phyloP scores from a whole-genome alignment of 2,329 filamentous ascomycete genomes.

The Xylariaceae sp. region DNA sequence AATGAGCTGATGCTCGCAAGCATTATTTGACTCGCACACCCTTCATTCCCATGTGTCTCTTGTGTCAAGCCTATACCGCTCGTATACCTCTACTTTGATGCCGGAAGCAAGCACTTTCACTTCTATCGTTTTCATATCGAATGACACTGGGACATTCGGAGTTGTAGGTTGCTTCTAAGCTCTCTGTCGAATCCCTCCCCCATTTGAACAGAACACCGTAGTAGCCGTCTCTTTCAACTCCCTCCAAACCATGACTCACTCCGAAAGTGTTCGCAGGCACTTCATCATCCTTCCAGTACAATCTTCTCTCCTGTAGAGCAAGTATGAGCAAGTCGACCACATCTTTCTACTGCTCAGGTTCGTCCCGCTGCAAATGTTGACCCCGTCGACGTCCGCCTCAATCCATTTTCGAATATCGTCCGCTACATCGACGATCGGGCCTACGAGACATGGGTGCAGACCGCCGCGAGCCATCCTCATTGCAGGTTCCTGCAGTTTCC shows the following conservation, averaged over 20 bases:
- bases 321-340: constrained; percentile 61
- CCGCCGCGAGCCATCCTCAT: constrained; percentile 10
- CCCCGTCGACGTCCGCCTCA: constrained; percentile 56
- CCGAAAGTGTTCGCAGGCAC: constrained; percentile 40
- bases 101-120: neutral
- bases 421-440: constrained; percentile 7
- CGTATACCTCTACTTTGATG: neutral
- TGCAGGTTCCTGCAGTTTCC: constrained; percentile 6
- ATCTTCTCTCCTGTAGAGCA: constrained; percentile 53
- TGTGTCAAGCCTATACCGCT: too few relatives aligned
- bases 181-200: neutral
- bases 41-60: too few relatives aligned
- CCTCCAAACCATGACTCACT: constrained; percentile 38
- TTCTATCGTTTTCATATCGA: neutral
- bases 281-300: constrained; percentile 51
- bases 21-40: too few relatives aligned
- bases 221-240: constrained; percentile 15
- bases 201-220: constrained; percentile 6
- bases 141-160: too few relatives aligned
- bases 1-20: too few relatives aligned
- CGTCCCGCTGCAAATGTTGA: constrained; percentile 52
- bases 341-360: constrained; percentile 61
- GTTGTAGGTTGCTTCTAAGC: neutral
- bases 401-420: constrained; percentile 6
- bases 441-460: constrained; percentile 8